phyloP scores from a whole-genome alignment of 169 alveolate genomes.

The Ichthyophthirius multifiliis region DNA sequence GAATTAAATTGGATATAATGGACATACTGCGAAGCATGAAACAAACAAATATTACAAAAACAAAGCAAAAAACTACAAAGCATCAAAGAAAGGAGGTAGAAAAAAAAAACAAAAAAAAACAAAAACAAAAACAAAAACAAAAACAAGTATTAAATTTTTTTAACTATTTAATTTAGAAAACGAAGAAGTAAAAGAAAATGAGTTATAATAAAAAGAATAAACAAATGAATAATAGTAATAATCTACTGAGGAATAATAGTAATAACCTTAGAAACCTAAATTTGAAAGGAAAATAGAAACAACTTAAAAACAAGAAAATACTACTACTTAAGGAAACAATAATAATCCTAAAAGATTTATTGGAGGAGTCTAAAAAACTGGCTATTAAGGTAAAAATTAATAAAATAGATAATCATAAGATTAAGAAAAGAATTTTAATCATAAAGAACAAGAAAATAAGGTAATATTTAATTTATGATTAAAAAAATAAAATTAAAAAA shows the following conservation, averaged over 20 bases:
- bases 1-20: background rate
- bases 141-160: background rate
- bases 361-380: background rate
- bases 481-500: background rate
- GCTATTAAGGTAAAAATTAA: background rate
- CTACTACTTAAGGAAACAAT: background rate
- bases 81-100: too few relatives aligned
- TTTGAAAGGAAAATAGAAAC: too few relatives aligned
- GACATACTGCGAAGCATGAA: slow-evolving; percentile 6
- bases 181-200: background rate
- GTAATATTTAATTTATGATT: background rate
- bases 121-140: background rate
- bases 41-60: background rate
- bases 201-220: background rate
- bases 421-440: background rate
- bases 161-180: background rate
- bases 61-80: background rate
- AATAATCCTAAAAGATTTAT: background rate
- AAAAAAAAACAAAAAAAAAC: too few relatives aligned
- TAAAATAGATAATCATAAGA: background rate
- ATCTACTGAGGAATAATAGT: background rate
- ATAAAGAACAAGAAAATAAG: background rate
- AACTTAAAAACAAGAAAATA: too few relatives aligned
- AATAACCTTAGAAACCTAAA: too few relatives aligned
- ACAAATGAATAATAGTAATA: background rate